phyloP scores from a whole-genome alignment of 768 basidiomycete genomes.

The Xanthoconium stramineum region DNA sequence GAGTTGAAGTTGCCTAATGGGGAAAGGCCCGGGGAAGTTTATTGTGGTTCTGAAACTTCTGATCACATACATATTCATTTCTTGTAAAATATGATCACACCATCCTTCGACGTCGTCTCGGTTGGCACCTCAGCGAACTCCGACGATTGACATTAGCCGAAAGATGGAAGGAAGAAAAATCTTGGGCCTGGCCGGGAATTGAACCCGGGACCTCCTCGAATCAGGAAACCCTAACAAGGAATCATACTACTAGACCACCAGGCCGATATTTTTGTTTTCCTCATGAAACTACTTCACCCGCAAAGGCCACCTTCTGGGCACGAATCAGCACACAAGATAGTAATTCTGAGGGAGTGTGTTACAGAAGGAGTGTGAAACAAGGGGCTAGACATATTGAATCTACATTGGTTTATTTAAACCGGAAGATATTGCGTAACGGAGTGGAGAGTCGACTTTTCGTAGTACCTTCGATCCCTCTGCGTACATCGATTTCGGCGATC shows the following conservation, averaged over 20 bases:
- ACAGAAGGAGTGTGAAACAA: slow-evolving; percentile 9
- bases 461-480: slow-evolving; percentile 25
- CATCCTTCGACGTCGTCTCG: not conserved
- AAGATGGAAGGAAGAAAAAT: not conserved
- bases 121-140: slow-evolving; percentile 1
- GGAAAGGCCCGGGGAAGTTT: no score
- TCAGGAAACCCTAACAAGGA: slow-evolving; percentile 51
- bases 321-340: not conserved
- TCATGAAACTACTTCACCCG: not conserved
- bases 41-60: not conserved
- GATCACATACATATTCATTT: not conserved
- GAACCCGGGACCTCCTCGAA: slow-evolving; percentile 62
- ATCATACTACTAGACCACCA: slow-evolving; percentile 67
- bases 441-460: slow-evolving; percentile 26
- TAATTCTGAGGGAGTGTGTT: slow-evolving; percentile 9
- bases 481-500: slow-evolving; percentile 16
- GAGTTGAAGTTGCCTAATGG: not conserved
- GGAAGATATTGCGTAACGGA: slow-evolving; percentile 32
- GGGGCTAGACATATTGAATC: not conserved
- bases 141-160: not conserved
- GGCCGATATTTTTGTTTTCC: slow-evolving; percentile 27
- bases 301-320: not conserved
- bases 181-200: slow-evolving; percentile 53
- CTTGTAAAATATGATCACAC: not conserved
- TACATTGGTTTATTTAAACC: slow-evolving; percentile 22